Evolutionary conservation across 345 rosid genomes (phyloP).

Genomic region (Stellera chamaejasme): DNA sequence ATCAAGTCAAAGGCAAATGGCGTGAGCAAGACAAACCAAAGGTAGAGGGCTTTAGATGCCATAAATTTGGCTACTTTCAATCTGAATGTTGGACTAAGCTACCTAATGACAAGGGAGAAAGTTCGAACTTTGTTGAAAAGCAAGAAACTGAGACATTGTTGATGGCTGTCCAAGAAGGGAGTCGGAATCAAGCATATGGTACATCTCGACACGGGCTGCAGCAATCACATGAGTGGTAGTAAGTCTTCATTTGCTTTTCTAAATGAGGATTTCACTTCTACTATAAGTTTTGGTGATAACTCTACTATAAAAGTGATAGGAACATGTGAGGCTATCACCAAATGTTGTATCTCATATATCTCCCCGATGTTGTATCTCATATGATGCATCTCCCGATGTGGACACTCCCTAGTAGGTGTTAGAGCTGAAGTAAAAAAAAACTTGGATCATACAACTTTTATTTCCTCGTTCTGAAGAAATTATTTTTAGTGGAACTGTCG

Average conservation of each 20-base stretch:
- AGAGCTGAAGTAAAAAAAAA: too few relatives aligned
- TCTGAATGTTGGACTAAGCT: conserved; percentile 1
- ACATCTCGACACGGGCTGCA: not conserved
- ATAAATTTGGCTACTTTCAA: not conserved
- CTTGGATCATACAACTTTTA: too few relatives aligned
- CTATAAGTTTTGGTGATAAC: not conserved
- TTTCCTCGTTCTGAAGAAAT: too few relatives aligned
- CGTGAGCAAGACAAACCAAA: conserved; percentile 5
- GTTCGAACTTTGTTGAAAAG: conserved; percentile 1
- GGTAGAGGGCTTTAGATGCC: not conserved
- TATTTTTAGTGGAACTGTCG: too few relatives aligned
- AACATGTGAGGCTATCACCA: too few relatives aligned
- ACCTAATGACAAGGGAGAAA: conserved; percentile 3
- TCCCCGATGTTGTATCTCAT: too few relatives aligned
- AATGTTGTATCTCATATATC: too few relatives aligned
- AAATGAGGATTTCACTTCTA: not conserved
- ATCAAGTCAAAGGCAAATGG: conserved; percentile 4
- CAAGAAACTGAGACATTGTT: conserved; percentile 1
- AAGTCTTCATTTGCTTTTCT: conserved; percentile 1
- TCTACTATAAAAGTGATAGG: not conserved
- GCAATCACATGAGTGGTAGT: conserved; percentile 3
- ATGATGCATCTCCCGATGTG: too few relatives aligned
- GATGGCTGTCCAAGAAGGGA: not conserved
- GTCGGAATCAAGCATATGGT: not conserved
- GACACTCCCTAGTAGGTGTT: too few relatives aligned